Percentiles rank a stretch among this genome's conserved stretches.
These are phyloP conservation scores for Aspergillus taichungensis DNA, from an alignment of 495 filamentous ascomycete genomes.

Conservation along the genomic window DNA sequence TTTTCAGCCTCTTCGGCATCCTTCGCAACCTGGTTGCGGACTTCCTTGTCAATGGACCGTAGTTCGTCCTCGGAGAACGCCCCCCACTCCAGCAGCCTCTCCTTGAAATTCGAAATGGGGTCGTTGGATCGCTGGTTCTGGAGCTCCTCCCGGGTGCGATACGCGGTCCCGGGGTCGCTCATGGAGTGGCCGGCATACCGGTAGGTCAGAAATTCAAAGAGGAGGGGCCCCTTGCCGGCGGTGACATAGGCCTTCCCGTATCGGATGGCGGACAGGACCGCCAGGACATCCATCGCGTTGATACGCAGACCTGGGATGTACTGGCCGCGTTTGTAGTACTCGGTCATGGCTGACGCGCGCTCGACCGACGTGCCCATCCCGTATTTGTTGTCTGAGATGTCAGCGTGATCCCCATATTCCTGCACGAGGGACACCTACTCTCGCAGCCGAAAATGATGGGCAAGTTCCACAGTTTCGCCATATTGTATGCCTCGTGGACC, in stretches of 20 bases:
- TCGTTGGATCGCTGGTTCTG: constrained; percentile 79
- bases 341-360: constrained; percentile 76
- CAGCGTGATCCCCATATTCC: neutral
- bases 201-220: constrained; percentile 92
- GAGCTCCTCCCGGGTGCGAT: constrained; percentile 89
- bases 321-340: constrained; percentile 97
- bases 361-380: constrained; percentile 92
- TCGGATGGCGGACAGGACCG: constrained; percentile 76
- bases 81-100: constrained; percentile 83
- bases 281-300: constrained; percentile 94
- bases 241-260: constrained; percentile 72
- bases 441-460: constrained; percentile 88
- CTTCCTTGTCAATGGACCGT: constrained; percentile 80
- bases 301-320: constrained; percentile 93
- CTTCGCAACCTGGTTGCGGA: constrained; percentile 62
- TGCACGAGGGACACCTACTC: constrained; percentile 48
- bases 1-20: constrained; percentile 77
- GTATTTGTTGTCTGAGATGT: constrained; percentile 78
- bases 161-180: constrained; percentile 91
- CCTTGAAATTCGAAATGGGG: constrained; percentile 83
- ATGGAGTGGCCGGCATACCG: constrained; percentile 92
- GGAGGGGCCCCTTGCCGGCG: constrained; percentile 70
- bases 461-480: constrained; percentile 93
- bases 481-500: constrained; percentile 95
- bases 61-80: constrained; percentile 80